Evolutionary conservation across 73 alveolate species (phyloP), one percentile per base, ranked within the genome.

Genomic region (Durusdinium trenchii): DNA sequence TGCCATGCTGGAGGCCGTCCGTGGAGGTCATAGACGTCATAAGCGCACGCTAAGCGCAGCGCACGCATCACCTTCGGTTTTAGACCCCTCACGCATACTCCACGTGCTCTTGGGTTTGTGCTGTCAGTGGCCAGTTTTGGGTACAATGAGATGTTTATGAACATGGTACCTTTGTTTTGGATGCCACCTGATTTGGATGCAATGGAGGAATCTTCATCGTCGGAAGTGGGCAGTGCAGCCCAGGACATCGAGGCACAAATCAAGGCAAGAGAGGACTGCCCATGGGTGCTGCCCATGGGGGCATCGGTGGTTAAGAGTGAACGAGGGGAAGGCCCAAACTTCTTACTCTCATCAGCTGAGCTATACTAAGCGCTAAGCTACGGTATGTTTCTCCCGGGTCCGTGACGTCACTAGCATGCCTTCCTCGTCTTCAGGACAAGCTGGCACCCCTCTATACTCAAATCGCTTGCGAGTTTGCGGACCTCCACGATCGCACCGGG

Each of bases 381-480:
- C n/a, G n/a, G n/a, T n/a, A n/a, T n/a, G n/a, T n/a, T n/a, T n/a
- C n/a, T n/a, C 30, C 73, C 73, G 18, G 73, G 30, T 23, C 18
- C 30, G 18, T 60, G 73, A 32, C 1, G 18, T 60, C 30, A 32
- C 73, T 60, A 32, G 30, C 18, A 60, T 60, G 73, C n/a, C 73
- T 60, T 60, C 30, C n/a, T 1, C 52, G 9, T 20, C 20, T 54
- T 43, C 76, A 94, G 99, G 94, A 79, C 45, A 79, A 76, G 82
- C 94, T 94, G 69, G 35, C 48, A 51, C 99, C 99, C 28, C 94
- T 94, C 61, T 94, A 79, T 87, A 94, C 99, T 30, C 94, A 79
- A 48, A 94, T 94, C 91, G 99, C 99, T 26, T 71, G 93, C 45
- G 99, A 93, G 75, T 93, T 93, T 93, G 99, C 99, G n/a, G 99